Evolutionary conservation across 352 stramenopile species (phyloP), one percentile per base, ranked within the genome.

Genomic region (Peronospora belbahrii): DNA sequence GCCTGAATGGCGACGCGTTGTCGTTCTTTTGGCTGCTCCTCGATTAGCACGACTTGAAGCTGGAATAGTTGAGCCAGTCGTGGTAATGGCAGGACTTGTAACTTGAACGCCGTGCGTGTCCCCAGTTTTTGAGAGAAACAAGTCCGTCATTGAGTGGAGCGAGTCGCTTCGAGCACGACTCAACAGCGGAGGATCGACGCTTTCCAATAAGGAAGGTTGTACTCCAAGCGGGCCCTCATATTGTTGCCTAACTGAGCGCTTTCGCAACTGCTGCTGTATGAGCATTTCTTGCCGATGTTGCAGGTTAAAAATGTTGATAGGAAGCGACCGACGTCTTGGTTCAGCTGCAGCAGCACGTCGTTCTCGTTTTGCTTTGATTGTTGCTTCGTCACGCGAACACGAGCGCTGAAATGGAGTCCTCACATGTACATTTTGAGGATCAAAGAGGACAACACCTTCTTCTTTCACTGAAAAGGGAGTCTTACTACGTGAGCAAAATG

Each of bases 391-490:
- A 8, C 49, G 53, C 2, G 48, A 67, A 24, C 41, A 45, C 10
- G 55, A 57, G 4, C 49, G 44, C 31, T 62, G 51, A 11, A 51
- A 50, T 3, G 47, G 42, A 8, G 55, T 11, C 34, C 14, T 31
- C 2, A 42, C 10, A 8, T 33, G 65, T 6, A 82, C 47, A 31
- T 50, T 53, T 30, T 67, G 46, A 9, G 69, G 49, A 20, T 85
- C 70, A 17, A 85, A 79, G 23, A 81, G 52, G 22, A 83, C 62
- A 4, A 83, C 55, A 6, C 64, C 60, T 18, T 58, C 33, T 24
- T 42, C 19, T 58, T 37, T 57, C 2, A 41, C 37, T 17, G 49
- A 33, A 34, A 46, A 52, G 3, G 40, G 35, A n/a, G 28, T 55
- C 28, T 40, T 63, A 35, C 13, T 36, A 35, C 24, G 54, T 46